Conservation (phyloP, 2,329 filamentous ascomycete genomes). For the Cordyceps militaris region DNA sequence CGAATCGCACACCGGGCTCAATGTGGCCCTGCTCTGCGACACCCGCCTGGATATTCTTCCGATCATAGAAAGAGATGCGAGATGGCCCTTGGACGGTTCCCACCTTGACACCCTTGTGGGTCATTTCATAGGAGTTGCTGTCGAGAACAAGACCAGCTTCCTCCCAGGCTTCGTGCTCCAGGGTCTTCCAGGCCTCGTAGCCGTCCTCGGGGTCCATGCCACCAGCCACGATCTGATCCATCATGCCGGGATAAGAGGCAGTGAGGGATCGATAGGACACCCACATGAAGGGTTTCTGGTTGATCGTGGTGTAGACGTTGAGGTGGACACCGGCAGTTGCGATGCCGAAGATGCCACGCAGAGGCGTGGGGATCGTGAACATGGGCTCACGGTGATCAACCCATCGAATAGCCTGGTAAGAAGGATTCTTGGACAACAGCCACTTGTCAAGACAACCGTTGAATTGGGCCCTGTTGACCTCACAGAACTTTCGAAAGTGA, state of each 20-base stretch:
- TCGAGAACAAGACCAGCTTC: conserved; percentile 24
- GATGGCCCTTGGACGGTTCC: conserved; percentile 20
- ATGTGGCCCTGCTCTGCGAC: conserved; percentile 25
- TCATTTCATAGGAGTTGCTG: background rate
- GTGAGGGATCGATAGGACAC: conserved; percentile 25
- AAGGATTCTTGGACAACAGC: conserved; percentile 16
- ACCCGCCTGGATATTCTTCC: conserved; percentile 25
- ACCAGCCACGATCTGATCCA: conserved; percentile 32
- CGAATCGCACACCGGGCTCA: conserved; percentile 32
- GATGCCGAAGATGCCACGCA: conserved; percentile 29
- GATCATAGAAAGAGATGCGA: conserved; percentile 29
- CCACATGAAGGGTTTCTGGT: conserved; percentile 18
- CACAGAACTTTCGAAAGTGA: conserved; percentile 21
- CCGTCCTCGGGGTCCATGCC: conserved; percentile 26
- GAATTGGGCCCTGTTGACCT: conserved; percentile 21
- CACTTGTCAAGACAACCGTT: conserved; percentile 22
- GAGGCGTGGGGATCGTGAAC: conserved; percentile 25
- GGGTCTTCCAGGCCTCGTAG: conserved; percentile 21
- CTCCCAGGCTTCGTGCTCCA: conserved; percentile 28
- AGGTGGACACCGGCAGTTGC: conserved; percentile 31
- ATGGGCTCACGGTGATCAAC: conserved; percentile 15
- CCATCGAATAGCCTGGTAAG: conserved; percentile 25
- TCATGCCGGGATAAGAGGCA: conserved; percentile 27
- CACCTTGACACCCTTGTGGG: conserved; percentile 18
- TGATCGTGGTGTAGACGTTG: conserved; percentile 25